These are phyloP conservation scores for Trifolium fragiferum DNA, from an alignment of 306 rosid species.

Conservation along the genomic window DNA sequence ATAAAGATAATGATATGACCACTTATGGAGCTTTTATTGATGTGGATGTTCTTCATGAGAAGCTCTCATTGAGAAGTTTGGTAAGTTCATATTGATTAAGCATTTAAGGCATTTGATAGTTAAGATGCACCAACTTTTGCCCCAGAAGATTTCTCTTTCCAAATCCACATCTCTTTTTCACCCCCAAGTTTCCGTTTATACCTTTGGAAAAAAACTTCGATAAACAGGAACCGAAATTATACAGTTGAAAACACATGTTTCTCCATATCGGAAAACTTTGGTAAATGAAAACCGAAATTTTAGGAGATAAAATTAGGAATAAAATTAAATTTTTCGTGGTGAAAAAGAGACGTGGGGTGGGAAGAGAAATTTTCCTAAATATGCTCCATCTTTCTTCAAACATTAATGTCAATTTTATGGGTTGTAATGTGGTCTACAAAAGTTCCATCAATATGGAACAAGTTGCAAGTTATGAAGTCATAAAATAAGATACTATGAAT, in stretches of 20 bases:
- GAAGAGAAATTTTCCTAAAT: background rate
- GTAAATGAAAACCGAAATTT: too few relatives aligned
- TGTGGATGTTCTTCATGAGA: slow-evolving; percentile 56
- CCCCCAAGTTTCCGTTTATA: too few relatives aligned
- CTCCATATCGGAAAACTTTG: too few relatives aligned
- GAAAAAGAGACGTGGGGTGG: too few relatives aligned
- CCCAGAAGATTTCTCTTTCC: too few relatives aligned
- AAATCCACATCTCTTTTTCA: too few relatives aligned
- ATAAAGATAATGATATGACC: slow-evolving; percentile 53
- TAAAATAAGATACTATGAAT: background rate
- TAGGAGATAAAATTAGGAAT: too few relatives aligned
- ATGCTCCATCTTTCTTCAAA: slow-evolving; percentile 5
- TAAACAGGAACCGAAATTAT: too few relatives aligned
- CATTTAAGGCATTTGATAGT: background rate
- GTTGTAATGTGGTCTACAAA: slow-evolving; percentile 8
- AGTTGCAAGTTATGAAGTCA: background rate
- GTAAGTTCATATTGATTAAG: slow-evolving; percentile 45
- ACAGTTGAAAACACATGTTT: too few relatives aligned
- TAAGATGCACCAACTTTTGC: background rate
- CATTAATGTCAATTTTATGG: background rate
- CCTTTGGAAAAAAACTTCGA: too few relatives aligned
- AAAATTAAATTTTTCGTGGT: too few relatives aligned
- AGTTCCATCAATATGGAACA: slow-evolving; percentile 6
- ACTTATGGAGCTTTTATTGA: slow-evolving; percentile 61
- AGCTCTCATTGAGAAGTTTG: slow-evolving; percentile 66